phyloP scores from a whole-genome alignment of 257 asterid genomes.

The Solanum tarijense region DNA sequence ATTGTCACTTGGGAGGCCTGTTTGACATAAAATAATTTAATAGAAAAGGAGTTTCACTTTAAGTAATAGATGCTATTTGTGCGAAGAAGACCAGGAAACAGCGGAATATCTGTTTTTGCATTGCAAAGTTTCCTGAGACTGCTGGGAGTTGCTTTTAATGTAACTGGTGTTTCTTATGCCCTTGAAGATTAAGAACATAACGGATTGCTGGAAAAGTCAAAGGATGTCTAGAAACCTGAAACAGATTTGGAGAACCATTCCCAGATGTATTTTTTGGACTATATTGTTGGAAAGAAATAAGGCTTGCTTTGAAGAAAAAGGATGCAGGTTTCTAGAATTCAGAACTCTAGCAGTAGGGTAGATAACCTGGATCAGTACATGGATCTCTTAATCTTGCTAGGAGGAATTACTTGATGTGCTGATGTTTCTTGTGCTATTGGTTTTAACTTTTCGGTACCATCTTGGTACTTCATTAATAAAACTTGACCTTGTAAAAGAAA shows the following conservation, averaged over 20 bases:
- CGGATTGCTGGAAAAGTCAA: neutral
- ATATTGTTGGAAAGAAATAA: neutral
- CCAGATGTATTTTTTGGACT: neutral
- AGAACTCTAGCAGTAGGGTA: neutral
- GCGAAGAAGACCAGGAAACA: neutral
- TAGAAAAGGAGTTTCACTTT: neutral
- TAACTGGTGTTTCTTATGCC: neutral
- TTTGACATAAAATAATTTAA: neutral
- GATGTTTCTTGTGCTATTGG: neutral
- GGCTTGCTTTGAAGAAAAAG: neutral
- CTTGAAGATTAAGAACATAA: neutral
- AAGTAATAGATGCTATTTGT: neutral
- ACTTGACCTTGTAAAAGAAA: neutral
- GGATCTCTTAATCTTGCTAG: neutral
- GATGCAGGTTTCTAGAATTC: neutral
- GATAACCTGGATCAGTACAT: neutral
- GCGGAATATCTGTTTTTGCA: neutral
- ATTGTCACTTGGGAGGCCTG: neutral
- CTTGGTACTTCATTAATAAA: neutral
- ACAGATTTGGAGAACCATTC: neutral
- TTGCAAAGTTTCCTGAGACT: neutral
- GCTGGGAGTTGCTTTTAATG: neutral
- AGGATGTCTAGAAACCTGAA: neutral
- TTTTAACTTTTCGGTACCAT: neutral
- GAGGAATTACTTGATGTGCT: neutral